Conservation (phyloP, 257 asterid genomes). For the Plantago ovata region DNA sequence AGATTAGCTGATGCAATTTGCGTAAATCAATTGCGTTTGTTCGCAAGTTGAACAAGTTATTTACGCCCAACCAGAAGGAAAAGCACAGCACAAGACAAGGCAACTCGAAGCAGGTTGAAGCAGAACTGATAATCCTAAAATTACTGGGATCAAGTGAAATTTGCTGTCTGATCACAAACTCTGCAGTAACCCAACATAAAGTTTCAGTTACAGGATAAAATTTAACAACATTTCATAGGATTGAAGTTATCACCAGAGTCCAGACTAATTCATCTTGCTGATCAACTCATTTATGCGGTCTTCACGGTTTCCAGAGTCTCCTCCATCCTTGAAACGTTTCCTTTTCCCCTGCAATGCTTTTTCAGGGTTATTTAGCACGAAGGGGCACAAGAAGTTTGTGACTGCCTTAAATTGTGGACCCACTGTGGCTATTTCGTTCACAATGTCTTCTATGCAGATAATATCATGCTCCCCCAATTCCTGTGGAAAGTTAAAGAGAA, state of each 20-base stretch:
- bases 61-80: too few relatives aligned
- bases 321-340: constrained; percentile 70
- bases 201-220: too few relatives aligned
- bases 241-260: constrained; percentile 1
- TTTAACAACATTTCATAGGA: too few relatives aligned
- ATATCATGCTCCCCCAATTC: constrained; percentile 65
- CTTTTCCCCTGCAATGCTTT: constrained; percentile 76
- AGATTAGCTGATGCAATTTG: too few relatives aligned
- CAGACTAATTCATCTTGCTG: constrained; percentile 69
- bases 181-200: too few relatives aligned
- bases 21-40: too few relatives aligned
- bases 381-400: constrained; percentile 65
- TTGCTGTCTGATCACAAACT: too few relatives aligned
- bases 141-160: too few relatives aligned
- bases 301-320: constrained; percentile 80
- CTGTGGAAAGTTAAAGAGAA: constrained; percentile 29
- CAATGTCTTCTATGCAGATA: constrained; percentile 80
- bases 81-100: too few relatives aligned
- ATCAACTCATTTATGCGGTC: constrained; percentile 67
- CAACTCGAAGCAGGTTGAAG: too few relatives aligned
- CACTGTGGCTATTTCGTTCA: constrained; percentile 57
- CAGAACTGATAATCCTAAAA: too few relatives aligned
- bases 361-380: constrained; percentile 67
- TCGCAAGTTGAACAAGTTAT: too few relatives aligned
- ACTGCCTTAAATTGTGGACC: constrained; percentile 71